Conservation (phyloP, 768 basidiomycete genomes). For the Cystofilobasidium macerans region DNA sequence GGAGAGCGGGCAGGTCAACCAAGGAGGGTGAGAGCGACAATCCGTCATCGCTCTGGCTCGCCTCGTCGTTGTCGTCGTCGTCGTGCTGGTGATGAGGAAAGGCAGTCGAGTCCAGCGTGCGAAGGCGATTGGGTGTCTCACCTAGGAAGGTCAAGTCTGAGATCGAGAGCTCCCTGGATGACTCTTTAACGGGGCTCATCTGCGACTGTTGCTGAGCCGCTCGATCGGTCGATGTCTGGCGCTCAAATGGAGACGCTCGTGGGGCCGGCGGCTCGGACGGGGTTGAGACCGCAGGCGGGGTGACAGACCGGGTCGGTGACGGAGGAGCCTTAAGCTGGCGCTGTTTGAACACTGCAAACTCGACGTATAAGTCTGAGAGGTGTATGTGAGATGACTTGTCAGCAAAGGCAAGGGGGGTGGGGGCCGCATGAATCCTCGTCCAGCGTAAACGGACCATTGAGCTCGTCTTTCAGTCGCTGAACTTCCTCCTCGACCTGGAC, state of each 20-base stretch:
- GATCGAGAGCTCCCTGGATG: slow-evolving; percentile 44
- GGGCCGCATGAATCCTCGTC: too few species aligned
- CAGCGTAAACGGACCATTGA: slow-evolving; percentile 81
- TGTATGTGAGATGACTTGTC: neutral
- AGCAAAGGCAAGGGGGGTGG: too few species aligned
- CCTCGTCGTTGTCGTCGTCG: neutral
- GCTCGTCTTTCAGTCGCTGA: slow-evolving; percentile 82
- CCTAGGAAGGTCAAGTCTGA: slow-evolving; percentile 17
- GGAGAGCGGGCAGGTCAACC: neutral
- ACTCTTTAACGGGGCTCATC: slow-evolving; percentile 39
- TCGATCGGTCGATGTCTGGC: neutral
- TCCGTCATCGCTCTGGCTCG: neutral
- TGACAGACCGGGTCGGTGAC: slow-evolving; percentile 27
- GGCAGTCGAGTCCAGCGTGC: neutral
- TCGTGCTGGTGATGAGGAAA: neutral
- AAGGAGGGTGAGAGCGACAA: neutral
- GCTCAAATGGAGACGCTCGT: slow-evolving; percentile 27
- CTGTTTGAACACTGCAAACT: slow-evolving; percentile 70
- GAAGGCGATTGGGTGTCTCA: neutral
- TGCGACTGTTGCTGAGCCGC: slow-evolving; percentile 27
- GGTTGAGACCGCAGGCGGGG: slow-evolving; percentile 29
- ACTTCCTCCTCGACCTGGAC: slow-evolving; percentile 78
- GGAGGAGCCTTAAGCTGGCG: slow-evolving; percentile 44
- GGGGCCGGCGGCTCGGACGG: slow-evolving; percentile 26
- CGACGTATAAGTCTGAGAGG: slow-evolving; percentile 63